These are phyloP conservation scores for Leishmania tropica DNA, from an alignment of 208 protist species.

Conservation along the genomic window DNA sequence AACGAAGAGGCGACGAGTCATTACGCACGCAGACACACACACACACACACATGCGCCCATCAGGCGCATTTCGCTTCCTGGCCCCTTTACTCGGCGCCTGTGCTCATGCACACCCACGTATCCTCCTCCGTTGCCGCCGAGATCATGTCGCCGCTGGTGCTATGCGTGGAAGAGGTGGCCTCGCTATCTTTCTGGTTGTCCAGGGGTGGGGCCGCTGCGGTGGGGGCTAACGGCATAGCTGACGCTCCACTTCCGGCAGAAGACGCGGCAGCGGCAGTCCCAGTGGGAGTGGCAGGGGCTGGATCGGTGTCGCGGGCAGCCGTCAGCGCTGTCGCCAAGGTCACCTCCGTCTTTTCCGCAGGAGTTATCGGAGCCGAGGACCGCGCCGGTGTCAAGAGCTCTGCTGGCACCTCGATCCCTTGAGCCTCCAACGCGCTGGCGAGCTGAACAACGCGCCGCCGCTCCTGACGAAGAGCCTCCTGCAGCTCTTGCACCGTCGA, in stretches of 20 bases:
- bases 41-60: neutral
- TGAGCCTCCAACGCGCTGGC: slow-evolving; percentile 27
- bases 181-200: neutral
- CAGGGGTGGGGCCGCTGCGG: neutral
- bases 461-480: slow-evolving; percentile 48
- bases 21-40: neutral
- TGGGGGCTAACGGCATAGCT: neutral
- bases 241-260: neutral
- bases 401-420: slow-evolving; percentile 33
- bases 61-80: neutral
- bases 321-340: neutral
- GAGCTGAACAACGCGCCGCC: slow-evolving; percentile 35
- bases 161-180: neutral
- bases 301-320: slow-evolving; percentile 1
- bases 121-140: slow-evolving; percentile 27
- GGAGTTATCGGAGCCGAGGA: neutral
- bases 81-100: slow-evolving; percentile 4
- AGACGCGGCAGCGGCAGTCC: neutral
- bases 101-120: slow-evolving; percentile 22
- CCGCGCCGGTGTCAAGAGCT: neutral
- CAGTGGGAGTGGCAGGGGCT: neutral
- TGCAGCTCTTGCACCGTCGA: slow-evolving; percentile 62
- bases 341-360: neutral
- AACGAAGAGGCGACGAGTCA: too few species aligned
- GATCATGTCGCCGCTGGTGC: slow-evolving; percentile 6